Percentiles rank a stretch among this genome's conserved stretches.
phyloP scores from a whole-genome alignment of 2,329 filamentous ascomycete genomes.

The Ophiognomonia clavigignenti-juglandacearum region DNA sequence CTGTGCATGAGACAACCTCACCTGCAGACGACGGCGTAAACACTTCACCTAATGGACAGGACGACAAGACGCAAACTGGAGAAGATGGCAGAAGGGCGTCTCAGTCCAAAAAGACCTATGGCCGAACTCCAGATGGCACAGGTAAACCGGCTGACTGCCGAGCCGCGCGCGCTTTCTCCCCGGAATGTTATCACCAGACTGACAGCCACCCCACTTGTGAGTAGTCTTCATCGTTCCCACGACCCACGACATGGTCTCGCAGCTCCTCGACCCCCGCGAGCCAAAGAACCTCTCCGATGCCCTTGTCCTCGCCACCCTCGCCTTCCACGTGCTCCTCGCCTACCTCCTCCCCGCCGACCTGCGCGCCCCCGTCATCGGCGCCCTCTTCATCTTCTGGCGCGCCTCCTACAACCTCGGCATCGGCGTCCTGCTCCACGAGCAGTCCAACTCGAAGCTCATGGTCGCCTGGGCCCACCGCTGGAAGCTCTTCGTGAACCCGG shows the following conservation, averaged over 20 bases:
- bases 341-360: constrained; percentile 65
- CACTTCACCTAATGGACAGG: no score
- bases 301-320: constrained; percentile 73
- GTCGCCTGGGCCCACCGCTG: constrained; percentile 84
- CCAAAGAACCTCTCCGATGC: constrained; percentile 92
- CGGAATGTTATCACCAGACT: no score
- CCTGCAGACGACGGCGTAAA: no score
- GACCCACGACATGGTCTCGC: constrained; percentile 98
- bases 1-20: no score
- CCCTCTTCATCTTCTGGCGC: constrained; percentile 88
- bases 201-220: neutral
- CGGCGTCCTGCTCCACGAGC: constrained; percentile 79
- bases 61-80: no score
- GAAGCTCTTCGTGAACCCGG: constrained; percentile 79
- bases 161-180: no score
- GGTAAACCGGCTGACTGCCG: no score
- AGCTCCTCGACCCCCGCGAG: constrained; percentile 88
- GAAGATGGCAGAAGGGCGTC: no score
- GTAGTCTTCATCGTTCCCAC: constrained; percentile 91
- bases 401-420: constrained; percentile 91
- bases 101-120: constrained; percentile 88
- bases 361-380: constrained; percentile 73
- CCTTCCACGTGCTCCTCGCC: constrained; percentile 66
- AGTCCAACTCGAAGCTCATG: constrained; percentile 83
- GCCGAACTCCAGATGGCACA: constrained; percentile 83